Evolutionary conservation across 2,329 filamentous ascomycete species (phyloP), one percentile per base, ranked within the genome.

Genomic region (Hypomyces perniciosus): DNA sequence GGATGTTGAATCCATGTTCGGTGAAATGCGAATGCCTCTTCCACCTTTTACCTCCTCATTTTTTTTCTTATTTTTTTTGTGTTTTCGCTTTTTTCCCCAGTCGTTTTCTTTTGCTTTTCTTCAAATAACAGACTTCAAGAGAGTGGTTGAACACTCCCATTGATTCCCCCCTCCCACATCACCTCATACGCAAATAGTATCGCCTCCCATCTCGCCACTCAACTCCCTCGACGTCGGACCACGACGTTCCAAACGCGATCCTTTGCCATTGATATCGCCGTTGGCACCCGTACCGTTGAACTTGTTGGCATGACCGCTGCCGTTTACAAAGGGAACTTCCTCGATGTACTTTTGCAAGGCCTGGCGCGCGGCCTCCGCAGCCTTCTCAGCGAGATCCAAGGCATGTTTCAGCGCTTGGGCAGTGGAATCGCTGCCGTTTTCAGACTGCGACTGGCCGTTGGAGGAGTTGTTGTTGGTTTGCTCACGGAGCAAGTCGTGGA

Each of bases 201-300:
- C 80, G 13, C 80, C 79, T 51, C 79, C 78, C 78, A 83, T 80
- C 72, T 83, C 80, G 46, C 79, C 80, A 59, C 75, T 73, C 65
- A 83, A 59, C 58, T 81, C 78, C 49, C 79, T 65, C 60, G 75
- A 78, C 34, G 76, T 77, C 44, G 74, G 67, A 2, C 76, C 76
- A n/a, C 72, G 69, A 29, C 73, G 62, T 53, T 54, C 59, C 43
- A 61, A 54, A 20, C 55, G 58, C 7, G 30, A 13, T 28, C 44
- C 50, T 2, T 37, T 40, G n/a, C 31, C 20, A 8, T 6, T 9
- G 30, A 54, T 3, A 8, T 41, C 30, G 7, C 12, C 13, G n/a
- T 48, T 44, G 39, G 41, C 37, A 30, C 8, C 43, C 29, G 39
- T 38, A 13, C 42, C 46, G 31, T 49, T 33, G 44, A 33, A 38